phyloP scores from a whole-genome alignment of 768 basidiomycete species.

The Clitopilus hobsonii region DNA sequence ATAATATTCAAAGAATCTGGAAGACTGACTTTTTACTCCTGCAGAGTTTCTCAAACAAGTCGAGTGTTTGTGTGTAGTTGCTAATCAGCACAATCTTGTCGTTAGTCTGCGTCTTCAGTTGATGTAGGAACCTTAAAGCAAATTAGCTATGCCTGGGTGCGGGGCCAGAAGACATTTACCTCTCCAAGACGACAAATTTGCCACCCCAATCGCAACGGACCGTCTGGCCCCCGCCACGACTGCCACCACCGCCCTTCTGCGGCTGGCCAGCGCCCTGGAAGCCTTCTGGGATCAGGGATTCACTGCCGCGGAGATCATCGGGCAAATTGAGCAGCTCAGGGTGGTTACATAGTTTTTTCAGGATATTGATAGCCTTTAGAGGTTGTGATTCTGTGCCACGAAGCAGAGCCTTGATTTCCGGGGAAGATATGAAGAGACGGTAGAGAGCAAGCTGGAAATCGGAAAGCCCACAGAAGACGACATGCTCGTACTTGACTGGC shows the following conservation, averaged over 20 bases:
- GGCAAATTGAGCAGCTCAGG: conserved; percentile 88
- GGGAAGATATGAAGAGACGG: conserved; percentile 86
- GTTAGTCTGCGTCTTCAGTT: conserved; percentile 72
- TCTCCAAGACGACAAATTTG: conserved; percentile 90
- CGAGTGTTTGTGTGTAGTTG: conserved; percentile 94
- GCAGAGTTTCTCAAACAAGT: conserved; percentile 87
- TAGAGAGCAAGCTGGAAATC: conserved; percentile 83
- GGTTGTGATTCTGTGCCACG: conserved; percentile 88
- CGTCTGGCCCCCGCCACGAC: conserved; percentile 36
- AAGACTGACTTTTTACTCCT: conserved; percentile 70
- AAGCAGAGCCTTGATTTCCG: conserved; percentile 86
- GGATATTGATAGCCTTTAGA: conserved; percentile 91
- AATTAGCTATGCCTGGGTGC: background rate
- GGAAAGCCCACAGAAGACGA: conserved; percentile 88
- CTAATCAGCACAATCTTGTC: conserved; percentile 98
- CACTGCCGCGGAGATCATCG: conserved; percentile 77
- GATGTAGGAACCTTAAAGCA: conserved; percentile 71
- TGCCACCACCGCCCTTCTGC: conserved; percentile 26
- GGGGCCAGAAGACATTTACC: conserved; percentile 36
- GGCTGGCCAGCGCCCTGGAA: conserved; percentile 56
- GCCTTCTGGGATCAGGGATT: conserved; percentile 74
- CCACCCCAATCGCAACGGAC: conserved; percentile 84
- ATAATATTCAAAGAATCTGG: background rate
- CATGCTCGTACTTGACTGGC: conserved; percentile 98
- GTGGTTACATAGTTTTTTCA: conserved; percentile 95